phyloP scores from a whole-genome alignment of 768 basidiomycete genomes.

The Antrodiella citrinella region DNA sequence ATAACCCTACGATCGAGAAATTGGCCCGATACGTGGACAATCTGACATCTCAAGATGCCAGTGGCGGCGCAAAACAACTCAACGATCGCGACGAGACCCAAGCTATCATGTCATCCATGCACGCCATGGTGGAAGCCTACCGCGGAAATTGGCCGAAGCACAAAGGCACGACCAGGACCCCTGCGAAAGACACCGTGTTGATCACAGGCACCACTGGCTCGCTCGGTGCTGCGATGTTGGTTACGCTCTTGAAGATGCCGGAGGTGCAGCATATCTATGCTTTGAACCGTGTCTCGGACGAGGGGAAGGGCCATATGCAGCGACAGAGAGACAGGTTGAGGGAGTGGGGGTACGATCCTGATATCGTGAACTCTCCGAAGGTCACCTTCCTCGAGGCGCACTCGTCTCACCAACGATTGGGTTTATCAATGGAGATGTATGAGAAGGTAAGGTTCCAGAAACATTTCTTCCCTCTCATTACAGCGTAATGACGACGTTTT shows the following conservation, averaged over 20 bases:
- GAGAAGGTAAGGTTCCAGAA: constrained; percentile 21
- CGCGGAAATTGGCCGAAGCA: not conserved
- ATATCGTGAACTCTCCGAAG: not conserved
- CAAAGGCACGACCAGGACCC: not conserved
- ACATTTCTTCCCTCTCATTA: not conserved
- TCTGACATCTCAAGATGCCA: not conserved
- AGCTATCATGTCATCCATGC: constrained; percentile 2
- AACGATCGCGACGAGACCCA: not conserved
- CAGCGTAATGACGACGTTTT: not conserved
- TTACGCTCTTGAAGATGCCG: constrained; percentile 6
- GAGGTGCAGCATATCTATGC: constrained; percentile 16
- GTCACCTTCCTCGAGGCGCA: constrained; percentile 9
- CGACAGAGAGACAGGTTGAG: constrained; percentile 6
- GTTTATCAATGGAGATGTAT: constrained; percentile 19
- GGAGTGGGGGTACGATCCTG: constrained; percentile 2
- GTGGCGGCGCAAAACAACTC: not conserved
- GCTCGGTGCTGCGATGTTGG: constrained; percentile 15
- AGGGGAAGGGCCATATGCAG: not conserved
- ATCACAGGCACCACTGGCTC: constrained; percentile 19
- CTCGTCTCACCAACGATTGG: constrained; percentile 16
- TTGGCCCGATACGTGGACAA: not conserved
- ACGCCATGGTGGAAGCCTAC: constrained; percentile 4
- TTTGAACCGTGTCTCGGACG: constrained; percentile 12
- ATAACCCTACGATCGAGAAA: not conserved
- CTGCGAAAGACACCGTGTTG: constrained; percentile 9